Conservation (phyloP, 257 asterid species). For the Ajuga chamaepitys region DNA sequence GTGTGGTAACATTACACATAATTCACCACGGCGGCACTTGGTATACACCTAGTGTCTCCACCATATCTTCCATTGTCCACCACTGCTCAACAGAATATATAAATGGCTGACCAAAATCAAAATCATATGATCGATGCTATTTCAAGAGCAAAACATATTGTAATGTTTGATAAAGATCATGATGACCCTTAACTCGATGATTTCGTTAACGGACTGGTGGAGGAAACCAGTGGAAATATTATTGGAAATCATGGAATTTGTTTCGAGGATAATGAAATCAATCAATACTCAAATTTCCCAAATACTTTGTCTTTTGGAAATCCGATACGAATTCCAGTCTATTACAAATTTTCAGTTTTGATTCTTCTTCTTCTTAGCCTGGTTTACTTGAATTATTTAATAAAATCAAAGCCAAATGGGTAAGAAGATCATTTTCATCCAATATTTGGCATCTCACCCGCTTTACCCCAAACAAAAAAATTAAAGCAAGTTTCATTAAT, state of each 20-base stretch:
- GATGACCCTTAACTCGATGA: conserved; percentile 12
- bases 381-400: no score
- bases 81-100: neutral
- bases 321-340: conserved; percentile 26
- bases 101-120: conserved; percentile 28
- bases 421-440: no score
- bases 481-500: no score
- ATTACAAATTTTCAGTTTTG: no score
- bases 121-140: conserved; percentile 6
- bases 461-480: no score
- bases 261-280: conserved; percentile 2
- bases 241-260: conserved; percentile 17
- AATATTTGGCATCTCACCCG: no score
- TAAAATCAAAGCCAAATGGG: no score
- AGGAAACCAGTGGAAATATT: conserved; percentile 4
- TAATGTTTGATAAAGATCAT: conserved; percentile 7
- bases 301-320: conserved; percentile 22
- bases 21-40: conserved; percentile 37
- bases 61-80: neutral
- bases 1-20: neutral
- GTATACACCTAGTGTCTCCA: conserved; percentile 47
- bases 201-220: neutral
- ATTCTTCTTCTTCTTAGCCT: no score
- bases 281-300: neutral
- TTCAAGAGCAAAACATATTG: conserved; percentile 2